Conservation (phyloP, 2,329 filamentous ascomycete genomes). For the Cladosporium austrohemisphaericum region DNA sequence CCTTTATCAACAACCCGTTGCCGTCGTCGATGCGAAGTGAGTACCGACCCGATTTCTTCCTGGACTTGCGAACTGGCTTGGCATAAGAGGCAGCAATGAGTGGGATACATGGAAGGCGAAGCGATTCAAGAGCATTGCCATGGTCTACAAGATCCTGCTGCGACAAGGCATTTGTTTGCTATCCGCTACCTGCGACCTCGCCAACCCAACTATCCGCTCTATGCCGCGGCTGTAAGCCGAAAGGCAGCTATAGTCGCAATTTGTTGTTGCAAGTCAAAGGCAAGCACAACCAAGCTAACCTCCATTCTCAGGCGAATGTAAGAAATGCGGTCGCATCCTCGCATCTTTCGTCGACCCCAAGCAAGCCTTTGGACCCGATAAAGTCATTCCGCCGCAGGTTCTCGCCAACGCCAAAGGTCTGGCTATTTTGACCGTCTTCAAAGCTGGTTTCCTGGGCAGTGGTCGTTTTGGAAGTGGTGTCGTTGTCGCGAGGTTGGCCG, state of each 20-base stretch:
- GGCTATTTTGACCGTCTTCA: slow-evolving; percentile 80
- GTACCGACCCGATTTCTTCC: slow-evolving; percentile 24
- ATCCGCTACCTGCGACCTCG: neutral
- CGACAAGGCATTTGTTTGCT: slow-evolving; percentile 4
- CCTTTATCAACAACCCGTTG: slow-evolving; percentile 53
- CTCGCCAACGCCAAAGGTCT: slow-evolving; percentile 90
- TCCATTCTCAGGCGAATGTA: slow-evolving; percentile 75
- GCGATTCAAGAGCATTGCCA: neutral
- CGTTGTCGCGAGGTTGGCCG: slow-evolving; percentile 72
- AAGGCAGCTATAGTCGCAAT: too few species aligned
- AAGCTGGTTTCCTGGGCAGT: slow-evolving; percentile 80
- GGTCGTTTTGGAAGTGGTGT: slow-evolving; percentile 78
- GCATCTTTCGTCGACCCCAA: slow-evolving; percentile 90
- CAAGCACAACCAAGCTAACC: too few species aligned
- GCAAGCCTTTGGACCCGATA: slow-evolving; percentile 92
- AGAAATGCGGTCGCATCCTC: slow-evolving; percentile 94
- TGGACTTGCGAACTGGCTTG: neutral
- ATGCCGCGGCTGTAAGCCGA: neutral
- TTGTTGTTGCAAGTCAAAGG: too few species aligned
- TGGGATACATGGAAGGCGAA: neutral
- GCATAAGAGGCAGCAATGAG: neutral
- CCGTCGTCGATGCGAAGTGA: slow-evolving; percentile 52
- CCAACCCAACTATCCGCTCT: slow-evolving; percentile 4
- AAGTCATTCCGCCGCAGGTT: slow-evolving; percentile 88
- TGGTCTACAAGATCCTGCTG: neutral